Evolutionary conservation across 441 rosid species (phyloP), one percentile per base, ranked within the genome.

Genomic region (Syzygium malaccense): DNA sequence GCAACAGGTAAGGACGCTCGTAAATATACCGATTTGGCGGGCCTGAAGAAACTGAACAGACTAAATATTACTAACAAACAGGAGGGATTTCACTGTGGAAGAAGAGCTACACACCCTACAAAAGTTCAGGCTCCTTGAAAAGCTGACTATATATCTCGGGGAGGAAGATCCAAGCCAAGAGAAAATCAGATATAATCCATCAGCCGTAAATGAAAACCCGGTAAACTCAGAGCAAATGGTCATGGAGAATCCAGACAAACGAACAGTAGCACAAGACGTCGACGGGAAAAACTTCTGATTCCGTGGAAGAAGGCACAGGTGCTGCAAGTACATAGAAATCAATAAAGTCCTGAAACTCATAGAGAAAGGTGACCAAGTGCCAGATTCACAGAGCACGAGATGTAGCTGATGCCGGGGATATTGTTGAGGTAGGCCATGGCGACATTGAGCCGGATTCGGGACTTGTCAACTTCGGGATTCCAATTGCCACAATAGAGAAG

Each of bases 131-230:
- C 54, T 2, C 3, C 92, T 94, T 37, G 86, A 87, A 37, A 92
- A 91, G 87, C 53, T 94, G 88, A 91, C 90, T 71, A 89, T 94
- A 86, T 87, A 45, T 45, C 92, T 11, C 93, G 96, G 95, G 94
- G 94, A 87, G 92, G 94, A 79, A 80, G 88, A 62, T 87, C 45
- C 32, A n/a, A 15, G 19, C 49, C n/a, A 45, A 85, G 56, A 9
- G 20, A 48, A 54, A 45, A 45, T 48, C 51, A 20, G 23, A 53
- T 56, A 20, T 56, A 56, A 23, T 56, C 28, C 28, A 25, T 23
- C 23, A 19, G 57, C 25, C 57, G 57, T 55, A 19, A 54, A 55
- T 55, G 60, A 56, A 57, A 3, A 25, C 28, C 25, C 60, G 1
- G 60, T 23, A 23, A 57, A 26, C 62, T 57, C n/a, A 57, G 62